Evolutionary conservation across 1,139 yeast species (phyloP), one percentile per base, ranked within the genome.

Genomic region (Hyphopichia buzzinii): DNA sequence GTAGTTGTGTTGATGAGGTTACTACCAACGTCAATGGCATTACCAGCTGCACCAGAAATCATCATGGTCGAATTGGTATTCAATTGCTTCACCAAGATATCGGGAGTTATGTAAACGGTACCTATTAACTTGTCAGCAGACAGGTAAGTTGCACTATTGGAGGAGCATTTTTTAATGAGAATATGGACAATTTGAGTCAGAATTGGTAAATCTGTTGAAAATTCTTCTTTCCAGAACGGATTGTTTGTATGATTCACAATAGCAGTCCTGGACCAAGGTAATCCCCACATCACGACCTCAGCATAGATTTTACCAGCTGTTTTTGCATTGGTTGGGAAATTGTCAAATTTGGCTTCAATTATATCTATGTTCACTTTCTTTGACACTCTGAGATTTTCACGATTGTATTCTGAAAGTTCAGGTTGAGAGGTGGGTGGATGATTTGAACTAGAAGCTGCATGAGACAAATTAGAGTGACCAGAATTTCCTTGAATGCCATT

Each of bases 201-300:
- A 12, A 81, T 65, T 0, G 86, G 73, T 41, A 81, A 63, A 37
- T 79, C 77, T 8, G 85, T 60, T 2, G 72, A 59, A 48, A 81
- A 79, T 31, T 69, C 74, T 49, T 84, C 90, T 52, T 84, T 80
- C 86, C 90, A 84, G 52, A 84, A 84, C 3, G 87, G 85, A 39
- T 72, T 68, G 8, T 55, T 49, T 0, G 74, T 57, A 38, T 68
- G 65, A 26, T 64, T 58, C 0, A 82, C 85, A 15, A 73, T 59
- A 0, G 88, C 81, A 0, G 90, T 82, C 48, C 83, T 65, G 30
- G 81, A 81, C 86, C 87, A 81, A 0, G 83, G 78, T 17, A 73
- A 64, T 5, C 77, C 80, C 88, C 89, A 83, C 60, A 82, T 67
- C 10, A 72, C 59, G 3, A 84, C 66, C 49, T 83, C 89, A 2